Conservation (phyloP, 208 protist genomes). For the Porcisia hertigi region DNA sequence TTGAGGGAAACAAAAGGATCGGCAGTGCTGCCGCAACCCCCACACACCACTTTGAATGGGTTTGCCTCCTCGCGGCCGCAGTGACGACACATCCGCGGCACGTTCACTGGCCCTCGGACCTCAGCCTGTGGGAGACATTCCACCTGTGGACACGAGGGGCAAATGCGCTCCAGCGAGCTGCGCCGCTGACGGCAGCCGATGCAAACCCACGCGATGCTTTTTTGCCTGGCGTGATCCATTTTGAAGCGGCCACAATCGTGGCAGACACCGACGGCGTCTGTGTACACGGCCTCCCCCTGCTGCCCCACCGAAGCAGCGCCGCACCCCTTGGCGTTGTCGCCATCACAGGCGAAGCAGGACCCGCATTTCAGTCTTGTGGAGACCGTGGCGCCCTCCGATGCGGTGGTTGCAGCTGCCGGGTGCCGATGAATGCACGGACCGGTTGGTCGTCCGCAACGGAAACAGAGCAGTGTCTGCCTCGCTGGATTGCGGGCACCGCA, state of each 20-base stretch:
- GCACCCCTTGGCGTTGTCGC: not conserved
- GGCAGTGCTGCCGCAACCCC: conserved; percentile 14
- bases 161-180: conserved; percentile 77
- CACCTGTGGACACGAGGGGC: conserved; percentile 78
- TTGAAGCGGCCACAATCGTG: conserved; percentile 51
- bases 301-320: not conserved
- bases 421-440: conserved; percentile 42
- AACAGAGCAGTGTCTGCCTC: conserved; percentile 65
- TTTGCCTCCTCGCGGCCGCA: conserved; percentile 42
- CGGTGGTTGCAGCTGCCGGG: not conserved
- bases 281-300: conserved; percentile 17
- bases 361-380: not conserved
- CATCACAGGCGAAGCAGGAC: not conserved
- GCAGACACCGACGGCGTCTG: conserved; percentile 46
- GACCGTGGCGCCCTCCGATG: not conserved
- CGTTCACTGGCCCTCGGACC: conserved; percentile 13
- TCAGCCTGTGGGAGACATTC: conserved; percentile 70
- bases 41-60: conserved; percentile 43
- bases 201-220: conserved; percentile 69
- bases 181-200: conserved; percentile 59
- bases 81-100: conserved; percentile 29
- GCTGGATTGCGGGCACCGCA: conserved; percentile 74
- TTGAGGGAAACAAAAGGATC: conserved; percentile 8
- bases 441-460: conserved; percentile 53
- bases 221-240: conserved; percentile 39